Evolutionary conservation across 176 grass and related monocot species (phyloP).

Genomic region (Carex kokanica): DNA sequence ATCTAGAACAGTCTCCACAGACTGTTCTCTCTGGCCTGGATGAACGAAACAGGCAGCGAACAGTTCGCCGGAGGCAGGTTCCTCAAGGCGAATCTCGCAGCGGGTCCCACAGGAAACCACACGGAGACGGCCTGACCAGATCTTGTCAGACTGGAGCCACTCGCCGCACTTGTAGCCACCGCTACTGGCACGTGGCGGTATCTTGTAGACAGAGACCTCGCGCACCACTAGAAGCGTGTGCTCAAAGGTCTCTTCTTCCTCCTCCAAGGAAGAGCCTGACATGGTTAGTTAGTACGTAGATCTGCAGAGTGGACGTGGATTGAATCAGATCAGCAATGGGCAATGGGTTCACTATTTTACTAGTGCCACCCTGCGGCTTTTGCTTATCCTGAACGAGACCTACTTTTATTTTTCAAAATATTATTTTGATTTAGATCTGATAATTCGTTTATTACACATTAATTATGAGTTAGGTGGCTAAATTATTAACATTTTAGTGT

Average conservation of each 20-base stretch:
- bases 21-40: constrained; percentile 29
- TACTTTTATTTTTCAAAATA: too few species aligned
- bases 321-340: too few species aligned
- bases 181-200: constrained; percentile 77
- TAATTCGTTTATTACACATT: too few species aligned
- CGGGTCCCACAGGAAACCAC: constrained; percentile 86
- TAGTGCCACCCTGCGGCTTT: too few species aligned
- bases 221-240: constrained; percentile 97
- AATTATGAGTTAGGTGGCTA: too few species aligned
- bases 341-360: too few species aligned
- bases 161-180: constrained; percentile 99
- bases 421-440: too few species aligned
- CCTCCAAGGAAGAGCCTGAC: constrained; percentile 41
- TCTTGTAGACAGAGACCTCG: constrained; percentile 94
- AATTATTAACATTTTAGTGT: too few species aligned
- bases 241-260: constrained; percentile 90
- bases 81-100: constrained; percentile 78
- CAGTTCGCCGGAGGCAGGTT: constrained; percentile 77
- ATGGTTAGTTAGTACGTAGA: not conserved
- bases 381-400: too few species aligned
- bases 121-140: constrained; percentile 94
- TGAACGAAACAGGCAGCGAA: constrained; percentile 44
- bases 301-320: too few species aligned
- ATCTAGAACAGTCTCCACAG: constrained; percentile 38
- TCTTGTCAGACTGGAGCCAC: constrained; percentile 97